phyloP scores from a whole-genome alignment of 2,329 filamentous ascomycete genomes.

The Penicillium oxalicum region DNA sequence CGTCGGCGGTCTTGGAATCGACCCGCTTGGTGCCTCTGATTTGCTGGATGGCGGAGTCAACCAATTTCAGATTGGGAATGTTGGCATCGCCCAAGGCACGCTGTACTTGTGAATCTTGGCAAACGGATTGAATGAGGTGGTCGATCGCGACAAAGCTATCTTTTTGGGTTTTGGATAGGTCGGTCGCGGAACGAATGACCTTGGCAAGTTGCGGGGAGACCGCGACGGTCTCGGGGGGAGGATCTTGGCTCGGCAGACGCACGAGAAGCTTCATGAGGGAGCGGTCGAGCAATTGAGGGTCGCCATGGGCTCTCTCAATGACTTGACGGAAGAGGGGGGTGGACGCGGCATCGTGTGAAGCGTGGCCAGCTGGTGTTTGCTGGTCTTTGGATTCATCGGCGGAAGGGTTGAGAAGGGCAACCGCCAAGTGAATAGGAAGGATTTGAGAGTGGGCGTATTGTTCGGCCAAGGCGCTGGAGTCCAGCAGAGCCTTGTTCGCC shows the following conservation, averaged over 20 bases:
- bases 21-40: slow-evolving; percentile 91
- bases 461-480: slow-evolving; percentile 80
- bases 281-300: slow-evolving; percentile 81
- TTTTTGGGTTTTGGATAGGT: slow-evolving; percentile 95
- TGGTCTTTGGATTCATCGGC: slow-evolving; percentile 66
- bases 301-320: slow-evolving; percentile 86
- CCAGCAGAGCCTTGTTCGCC: slow-evolving; percentile 81
- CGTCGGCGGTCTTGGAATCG: slow-evolving; percentile 92
- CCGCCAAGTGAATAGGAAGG: slow-evolving; percentile 81
- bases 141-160: slow-evolving; percentile 92
- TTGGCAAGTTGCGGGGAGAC: slow-evolving; percentile 77
- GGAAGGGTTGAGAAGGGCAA: slow-evolving; percentile 43
- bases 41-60: slow-evolving; percentile 83
- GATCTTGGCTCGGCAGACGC: slow-evolving; percentile 86
- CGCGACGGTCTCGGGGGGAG: slow-evolving; percentile 81
- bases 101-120: slow-evolving; percentile 72
- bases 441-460: slow-evolving; percentile 90
- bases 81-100: slow-evolving; percentile 75
- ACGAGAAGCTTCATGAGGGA: slow-evolving; percentile 88
- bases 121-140: slow-evolving; percentile 80
- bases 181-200: slow-evolving; percentile 75
- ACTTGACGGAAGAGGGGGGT: slow-evolving; percentile 90
- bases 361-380: slow-evolving; percentile 62
- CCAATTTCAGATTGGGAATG: slow-evolving; percentile 81
- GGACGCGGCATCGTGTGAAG: slow-evolving; percentile 55